Percentiles rank a stretch among this genome's conserved stretches.
These are phyloP conservation scores for Coniochaeta ligniaria DNA, from an alignment of 2,329 filamentous ascomycete genomes.

Conservation along the genomic window DNA sequence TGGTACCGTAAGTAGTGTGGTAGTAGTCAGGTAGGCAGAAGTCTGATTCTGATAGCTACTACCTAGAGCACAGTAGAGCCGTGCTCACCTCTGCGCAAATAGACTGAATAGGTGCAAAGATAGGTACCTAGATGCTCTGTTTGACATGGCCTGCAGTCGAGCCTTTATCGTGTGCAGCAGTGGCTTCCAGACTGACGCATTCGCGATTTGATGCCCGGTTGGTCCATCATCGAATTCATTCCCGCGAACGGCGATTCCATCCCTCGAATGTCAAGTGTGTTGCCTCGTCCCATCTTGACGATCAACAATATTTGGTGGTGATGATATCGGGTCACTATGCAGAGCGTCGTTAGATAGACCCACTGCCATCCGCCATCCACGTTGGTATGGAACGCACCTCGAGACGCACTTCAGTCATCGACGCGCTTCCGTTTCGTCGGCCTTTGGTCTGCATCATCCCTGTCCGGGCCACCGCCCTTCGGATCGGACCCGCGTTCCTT, in stretches of 20 bases:
- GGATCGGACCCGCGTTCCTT: background rate
- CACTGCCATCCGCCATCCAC: background rate
- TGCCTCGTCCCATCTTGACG: background rate
- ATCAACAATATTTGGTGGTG: background rate
- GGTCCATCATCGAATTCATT: background rate
- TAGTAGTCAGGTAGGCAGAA: background rate
- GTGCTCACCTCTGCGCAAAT: background rate
- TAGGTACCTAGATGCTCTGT: background rate
- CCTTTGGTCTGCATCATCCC: background rate
- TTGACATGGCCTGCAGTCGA: background rate
- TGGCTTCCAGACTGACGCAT: background rate
- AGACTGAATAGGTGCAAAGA: background rate
- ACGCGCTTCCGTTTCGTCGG: background rate
- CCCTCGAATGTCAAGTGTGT: background rate
- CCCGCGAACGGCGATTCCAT: background rate
- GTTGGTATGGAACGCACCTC: background rate
- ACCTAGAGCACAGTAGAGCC: background rate
- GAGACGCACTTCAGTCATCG: background rate
- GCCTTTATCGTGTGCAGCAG: background rate
- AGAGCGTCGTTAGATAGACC: background rate
- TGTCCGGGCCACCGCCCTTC: background rate
- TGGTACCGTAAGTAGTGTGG: no score
- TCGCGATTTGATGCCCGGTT: background rate
- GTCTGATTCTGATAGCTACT: background rate
- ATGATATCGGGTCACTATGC: background rate